Evolutionary conservation across 2,329 filamentous ascomycete species (phyloP).

Genomic region (Aureobasidium sp.): DNA sequence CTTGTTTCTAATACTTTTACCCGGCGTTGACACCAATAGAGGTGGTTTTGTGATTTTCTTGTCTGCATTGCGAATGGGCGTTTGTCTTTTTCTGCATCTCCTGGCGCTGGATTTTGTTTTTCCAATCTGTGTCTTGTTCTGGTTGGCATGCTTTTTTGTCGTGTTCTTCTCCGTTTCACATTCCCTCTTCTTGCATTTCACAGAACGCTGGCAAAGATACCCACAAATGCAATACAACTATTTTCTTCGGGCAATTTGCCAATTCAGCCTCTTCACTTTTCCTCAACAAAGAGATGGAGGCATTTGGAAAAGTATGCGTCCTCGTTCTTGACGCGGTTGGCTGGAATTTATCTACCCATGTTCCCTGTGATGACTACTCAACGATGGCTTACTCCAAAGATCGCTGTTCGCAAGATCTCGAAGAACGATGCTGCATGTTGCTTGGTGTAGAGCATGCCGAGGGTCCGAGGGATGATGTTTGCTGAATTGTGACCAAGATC

Average conservation of each 20-base stretch:
- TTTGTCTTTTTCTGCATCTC: neutral
- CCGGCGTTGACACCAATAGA: neutral
- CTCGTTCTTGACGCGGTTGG: neutral
- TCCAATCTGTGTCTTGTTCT: no score
- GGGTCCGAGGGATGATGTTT: neutral
- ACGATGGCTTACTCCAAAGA: no score
- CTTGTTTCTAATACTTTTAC: neutral
- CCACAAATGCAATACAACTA: neutral
- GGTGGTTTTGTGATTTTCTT: neutral
- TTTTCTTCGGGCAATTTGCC: no score
- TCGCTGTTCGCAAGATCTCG: no score
- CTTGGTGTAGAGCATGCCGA: neutral
- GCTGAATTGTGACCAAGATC: no score
- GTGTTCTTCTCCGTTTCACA: neutral
- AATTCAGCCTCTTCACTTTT: no score
- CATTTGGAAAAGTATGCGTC: no score
- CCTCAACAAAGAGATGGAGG: neutral
- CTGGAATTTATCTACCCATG: neutral
- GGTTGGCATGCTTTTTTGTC: slow-evolving; percentile 4
- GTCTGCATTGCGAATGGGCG: neutral
- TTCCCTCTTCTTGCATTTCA: slow-evolving; percentile 2
- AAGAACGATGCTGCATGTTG: no score
- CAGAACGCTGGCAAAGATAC: slow-evolving; percentile 9
- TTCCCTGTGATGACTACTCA: neutral
- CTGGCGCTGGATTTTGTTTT: neutral